Percentiles rank a stretch among this genome's conserved stretches.
Evolutionary conservation across 495 filamentous ascomycete species (phyloP).

Genomic region (Talaromyces ruber): DNA sequence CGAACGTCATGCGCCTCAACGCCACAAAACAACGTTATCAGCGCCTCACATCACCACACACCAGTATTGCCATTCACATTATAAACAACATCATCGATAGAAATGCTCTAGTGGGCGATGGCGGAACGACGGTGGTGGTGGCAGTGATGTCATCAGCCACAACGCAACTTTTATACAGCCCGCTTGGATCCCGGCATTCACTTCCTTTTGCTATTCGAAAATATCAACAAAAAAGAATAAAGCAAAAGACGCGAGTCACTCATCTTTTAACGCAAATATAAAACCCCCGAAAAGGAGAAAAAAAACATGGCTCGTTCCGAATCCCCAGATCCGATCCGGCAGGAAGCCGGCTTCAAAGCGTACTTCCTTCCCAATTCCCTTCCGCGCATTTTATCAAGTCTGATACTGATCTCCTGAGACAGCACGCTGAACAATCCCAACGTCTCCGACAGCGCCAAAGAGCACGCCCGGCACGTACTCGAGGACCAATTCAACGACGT

Average conservation of each 20-base stretch:
- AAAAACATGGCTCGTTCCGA: slow-evolving; percentile 3
- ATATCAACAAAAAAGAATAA: neutral
- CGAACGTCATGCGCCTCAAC: neutral
- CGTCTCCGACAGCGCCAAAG: neutral
- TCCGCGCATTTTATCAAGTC: neutral
- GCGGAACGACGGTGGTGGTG: neutral
- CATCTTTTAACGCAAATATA: neutral
- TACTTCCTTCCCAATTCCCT: slow-evolving; percentile 1
- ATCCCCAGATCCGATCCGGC: slow-evolving; percentile 7
- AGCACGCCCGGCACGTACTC: slow-evolving; percentile 8
- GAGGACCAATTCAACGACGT: slow-evolving; percentile 2
- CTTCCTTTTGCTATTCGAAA: neutral
- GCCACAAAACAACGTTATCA: neutral
- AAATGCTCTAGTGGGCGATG: neutral
- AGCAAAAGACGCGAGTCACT: neutral
- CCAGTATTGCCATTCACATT: neutral
- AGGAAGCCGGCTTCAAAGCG: slow-evolving; percentile 15
- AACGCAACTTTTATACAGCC: neutral
- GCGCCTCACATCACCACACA: neutral
- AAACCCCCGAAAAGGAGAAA: neutral
- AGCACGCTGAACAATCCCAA: slow-evolving; percentile 6
- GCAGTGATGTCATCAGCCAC: neutral
- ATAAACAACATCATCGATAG: neutral
- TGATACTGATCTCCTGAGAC: neutral
- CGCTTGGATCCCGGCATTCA: neutral